Conservation (phyloP, 2,329 filamentous ascomycete species). For the Albophoma yamanashiensis region DNA sequence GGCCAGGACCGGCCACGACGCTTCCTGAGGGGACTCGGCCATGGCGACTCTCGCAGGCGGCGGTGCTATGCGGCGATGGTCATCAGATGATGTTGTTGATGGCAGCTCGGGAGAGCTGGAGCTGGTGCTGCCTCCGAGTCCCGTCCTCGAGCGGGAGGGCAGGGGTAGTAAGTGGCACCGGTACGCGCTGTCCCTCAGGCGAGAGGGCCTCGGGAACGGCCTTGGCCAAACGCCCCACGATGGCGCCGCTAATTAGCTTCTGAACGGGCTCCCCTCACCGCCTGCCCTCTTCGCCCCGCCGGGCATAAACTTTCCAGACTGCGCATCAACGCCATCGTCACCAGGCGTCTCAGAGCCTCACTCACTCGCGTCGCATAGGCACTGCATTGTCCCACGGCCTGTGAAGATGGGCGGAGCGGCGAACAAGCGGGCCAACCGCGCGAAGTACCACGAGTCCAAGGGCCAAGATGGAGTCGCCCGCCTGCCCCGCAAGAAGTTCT, state of each 20-base stretch:
- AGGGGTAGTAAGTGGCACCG: background rate
- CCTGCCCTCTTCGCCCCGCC: constrained; percentile 4
- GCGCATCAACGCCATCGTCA: background rate
- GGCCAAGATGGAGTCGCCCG: constrained; percentile 42
- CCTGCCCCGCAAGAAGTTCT: constrained; percentile 90
- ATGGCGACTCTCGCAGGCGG: constrained; percentile 10
- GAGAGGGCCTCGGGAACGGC: background rate
- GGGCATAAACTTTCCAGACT: background rate
- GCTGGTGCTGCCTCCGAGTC: background rate
- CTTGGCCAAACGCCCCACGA: background rate
- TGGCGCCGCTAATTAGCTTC: background rate
- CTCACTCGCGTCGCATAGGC: background rate
- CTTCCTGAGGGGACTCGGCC: constrained; percentile 11
- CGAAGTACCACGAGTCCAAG: constrained; percentile 49
- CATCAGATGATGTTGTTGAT: background rate
- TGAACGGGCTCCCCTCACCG: constrained; percentile 2
- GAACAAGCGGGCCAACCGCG: constrained; percentile 55
- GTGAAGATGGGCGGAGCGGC: constrained; percentile 15
- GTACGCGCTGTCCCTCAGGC: background rate
- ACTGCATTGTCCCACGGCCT: background rate
- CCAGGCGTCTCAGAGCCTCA: background rate
- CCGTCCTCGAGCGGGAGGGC: background rate
- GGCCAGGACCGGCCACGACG: constrained; percentile 14
- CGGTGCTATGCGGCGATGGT: background rate
- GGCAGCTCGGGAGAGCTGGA: background rate